Base-by-base conservation (phyloP, 441 rosid species). In the Brassica balearica region DNA sequence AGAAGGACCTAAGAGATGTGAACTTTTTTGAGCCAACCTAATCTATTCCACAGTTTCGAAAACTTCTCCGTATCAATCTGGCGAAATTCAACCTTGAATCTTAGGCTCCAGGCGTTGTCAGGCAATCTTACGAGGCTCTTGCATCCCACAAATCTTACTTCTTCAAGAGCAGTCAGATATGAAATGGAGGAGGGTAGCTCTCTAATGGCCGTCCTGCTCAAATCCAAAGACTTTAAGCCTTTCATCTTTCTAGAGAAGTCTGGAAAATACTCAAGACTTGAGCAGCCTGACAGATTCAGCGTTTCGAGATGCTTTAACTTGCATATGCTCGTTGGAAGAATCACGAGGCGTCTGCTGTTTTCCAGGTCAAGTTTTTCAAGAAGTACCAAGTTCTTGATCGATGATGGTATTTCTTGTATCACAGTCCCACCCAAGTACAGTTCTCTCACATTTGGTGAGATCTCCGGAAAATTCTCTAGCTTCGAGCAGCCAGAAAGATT, bases 241-340 rank as follows among this genome's bases (percentile, higher is more conserved):
- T 69, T 79, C 82, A 79, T 79, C 10, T 2, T 74, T 79, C 78
- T 69, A 8, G 65, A 60, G 19, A 73, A 48, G 10, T 74, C 63
- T 0, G 77, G 77, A 34, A 46, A 46, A n/a, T 12, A 0, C 53
- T 12, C 53, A 46, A 46, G 53, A 15, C 53, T 46, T 46, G 51
- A 43, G 51, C 51, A 43, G 51, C 51, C 51, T 43, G 51, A 43
- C 51, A 43, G 51, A 43, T 43, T 46, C 53, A 46, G 53, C 11
- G 15, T 46, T 46, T 46, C 53, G 11, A 46, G 53, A 46, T 46
- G 53, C 15, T 46, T 46, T 12, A 46, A 46, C 53, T 46, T 46
- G 53, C 15, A 3, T 0, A 46, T 46, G 15, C 53, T 46, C 15
- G 53, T 46, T 46, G 53, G 53, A 46, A 46, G 53, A 12, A 11